These are phyloP conservation scores for Pichia sp. DNA, from an alignment of 1,139 yeast species.

Conservation along the genomic window DNA sequence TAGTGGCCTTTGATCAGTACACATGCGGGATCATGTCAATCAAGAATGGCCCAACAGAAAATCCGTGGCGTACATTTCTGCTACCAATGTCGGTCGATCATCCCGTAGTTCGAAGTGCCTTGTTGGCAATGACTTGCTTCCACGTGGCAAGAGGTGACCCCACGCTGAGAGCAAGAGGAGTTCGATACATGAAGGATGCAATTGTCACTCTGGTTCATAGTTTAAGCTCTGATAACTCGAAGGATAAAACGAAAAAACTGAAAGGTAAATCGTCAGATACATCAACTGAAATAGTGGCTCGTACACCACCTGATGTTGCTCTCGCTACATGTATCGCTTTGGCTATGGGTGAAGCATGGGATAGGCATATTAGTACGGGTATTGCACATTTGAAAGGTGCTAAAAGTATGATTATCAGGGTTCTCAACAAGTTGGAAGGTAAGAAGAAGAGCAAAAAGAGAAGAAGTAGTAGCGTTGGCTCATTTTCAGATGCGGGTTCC, in stretches of 20 bases:
- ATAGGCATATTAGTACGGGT: conserved; percentile 59
- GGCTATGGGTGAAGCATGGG: conserved; percentile 68
- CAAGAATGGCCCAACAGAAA: conserved; percentile 57
- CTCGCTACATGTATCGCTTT: conserved; percentile 58
- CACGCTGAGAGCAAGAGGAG: conserved; percentile 45
- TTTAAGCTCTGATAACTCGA: conserved; percentile 39
- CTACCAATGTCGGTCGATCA: conserved; percentile 52
- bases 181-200: conserved; percentile 55
- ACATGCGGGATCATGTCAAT: conserved; percentile 62
- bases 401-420: conserved; percentile 52
- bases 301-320: conserved; percentile 44
- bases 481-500: background rate
- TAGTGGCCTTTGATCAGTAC: conserved; percentile 40
- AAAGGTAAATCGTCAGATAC: background rate
- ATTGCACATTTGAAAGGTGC: conserved; percentile 68
- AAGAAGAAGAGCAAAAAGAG: conserved; percentile 14
- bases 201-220: conserved; percentile 57
- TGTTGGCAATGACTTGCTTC: conserved; percentile 62
- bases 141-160: conserved; percentile 51
- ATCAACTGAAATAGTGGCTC: conserved; percentile 7
- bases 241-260: background rate
- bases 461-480: conserved; percentile 5
- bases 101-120: conserved; percentile 55
- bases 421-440: conserved; percentile 28
- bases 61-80: conserved; percentile 61